Evolutionary conservation across 1,284 basidiomycete species (phyloP).

Genomic region (Leccinum angustisporum): DNA sequence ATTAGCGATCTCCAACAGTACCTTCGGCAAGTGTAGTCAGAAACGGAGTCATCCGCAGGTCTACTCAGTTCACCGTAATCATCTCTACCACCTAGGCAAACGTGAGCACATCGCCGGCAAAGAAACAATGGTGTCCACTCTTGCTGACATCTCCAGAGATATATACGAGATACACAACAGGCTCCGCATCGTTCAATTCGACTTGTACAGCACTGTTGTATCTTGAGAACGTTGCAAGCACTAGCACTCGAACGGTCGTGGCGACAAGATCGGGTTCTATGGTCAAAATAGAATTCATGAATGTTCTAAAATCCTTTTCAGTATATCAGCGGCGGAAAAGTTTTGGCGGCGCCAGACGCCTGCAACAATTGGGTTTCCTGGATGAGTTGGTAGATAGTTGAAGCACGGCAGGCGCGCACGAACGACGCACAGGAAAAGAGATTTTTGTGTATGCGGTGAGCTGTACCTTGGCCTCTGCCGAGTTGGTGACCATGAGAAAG

Average conservation of each 20-base stretch:
- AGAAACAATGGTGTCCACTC: no score
- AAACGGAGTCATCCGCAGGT: neutral
- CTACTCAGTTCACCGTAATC: constrained; percentile 58
- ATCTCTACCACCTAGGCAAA: constrained; percentile 40
- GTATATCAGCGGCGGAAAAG: constrained; percentile 61
- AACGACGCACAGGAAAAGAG: constrained; percentile 66
- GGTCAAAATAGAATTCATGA: no score
- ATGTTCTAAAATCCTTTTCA: no score
- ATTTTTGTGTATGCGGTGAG: constrained; percentile 81
- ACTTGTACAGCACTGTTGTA: no score
- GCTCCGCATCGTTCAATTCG: no score
- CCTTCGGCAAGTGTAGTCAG: constrained; percentile 45
- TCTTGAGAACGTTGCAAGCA: no score
- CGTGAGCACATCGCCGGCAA: no score
- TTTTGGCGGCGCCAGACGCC: constrained; percentile 84
- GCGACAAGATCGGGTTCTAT: no score
- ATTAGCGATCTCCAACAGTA: constrained; percentile 84
- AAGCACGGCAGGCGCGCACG: neutral
- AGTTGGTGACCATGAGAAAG: constrained; percentile 75
- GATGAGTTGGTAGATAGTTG: neutral
- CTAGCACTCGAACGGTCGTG: no score
- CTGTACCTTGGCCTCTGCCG: constrained; percentile 75
- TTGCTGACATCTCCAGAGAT: no score
- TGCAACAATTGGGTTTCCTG: constrained; percentile 79
- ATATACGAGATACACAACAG: no score